Percentiles rank a stretch among this genome's conserved stretches.
These are phyloP conservation scores for Phyllostachys edulis DNA, from an alignment of 176 grass and related monocot genomes.

Conservation along the genomic window DNA sequence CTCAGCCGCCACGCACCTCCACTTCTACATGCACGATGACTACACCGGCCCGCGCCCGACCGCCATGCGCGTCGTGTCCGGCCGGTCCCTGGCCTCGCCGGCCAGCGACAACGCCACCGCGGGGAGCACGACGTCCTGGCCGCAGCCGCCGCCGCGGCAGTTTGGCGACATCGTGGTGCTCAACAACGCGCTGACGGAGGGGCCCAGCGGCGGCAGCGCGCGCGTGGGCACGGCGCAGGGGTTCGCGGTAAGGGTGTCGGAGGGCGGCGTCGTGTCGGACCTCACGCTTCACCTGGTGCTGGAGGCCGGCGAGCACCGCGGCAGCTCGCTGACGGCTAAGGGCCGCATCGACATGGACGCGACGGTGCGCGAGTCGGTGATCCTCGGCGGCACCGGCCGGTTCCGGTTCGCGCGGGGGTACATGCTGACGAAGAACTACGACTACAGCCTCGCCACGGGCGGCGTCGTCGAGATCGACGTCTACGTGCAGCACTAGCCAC, in stretches of 20 bases:
- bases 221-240: slow-evolving; percentile 29
- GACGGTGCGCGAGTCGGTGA: slow-evolving; percentile 35
- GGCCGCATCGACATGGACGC: slow-evolving; percentile 32
- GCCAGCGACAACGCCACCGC: background rate
- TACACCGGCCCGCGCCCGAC: slow-evolving; percentile 24
- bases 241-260: slow-evolving; percentile 26
- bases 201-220: background rate
- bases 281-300: slow-evolving; percentile 36
- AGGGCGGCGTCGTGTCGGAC: slow-evolving; percentile 29
- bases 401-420: slow-evolving; percentile 49
- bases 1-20: slow-evolving; percentile 11
- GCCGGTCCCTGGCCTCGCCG: background rate
- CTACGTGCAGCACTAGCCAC: background rate
- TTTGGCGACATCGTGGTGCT: slow-evolving; percentile 36
- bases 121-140: background rate
- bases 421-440: slow-evolving; percentile 24
- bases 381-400: slow-evolving; percentile 53
- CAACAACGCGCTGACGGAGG: slow-evolving; percentile 35
- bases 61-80: slow-evolving; percentile 28
- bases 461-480: slow-evolving; percentile 52
- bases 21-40: slow-evolving; percentile 60
- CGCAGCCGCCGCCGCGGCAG: background rate
- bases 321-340: slow-evolving; percentile 39
- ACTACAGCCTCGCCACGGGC: slow-evolving; percentile 38
- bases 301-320: slow-evolving; percentile 27